phyloP scores from a whole-genome alignment of 345 rosid genomes.

The Geranium brycei region DNA sequence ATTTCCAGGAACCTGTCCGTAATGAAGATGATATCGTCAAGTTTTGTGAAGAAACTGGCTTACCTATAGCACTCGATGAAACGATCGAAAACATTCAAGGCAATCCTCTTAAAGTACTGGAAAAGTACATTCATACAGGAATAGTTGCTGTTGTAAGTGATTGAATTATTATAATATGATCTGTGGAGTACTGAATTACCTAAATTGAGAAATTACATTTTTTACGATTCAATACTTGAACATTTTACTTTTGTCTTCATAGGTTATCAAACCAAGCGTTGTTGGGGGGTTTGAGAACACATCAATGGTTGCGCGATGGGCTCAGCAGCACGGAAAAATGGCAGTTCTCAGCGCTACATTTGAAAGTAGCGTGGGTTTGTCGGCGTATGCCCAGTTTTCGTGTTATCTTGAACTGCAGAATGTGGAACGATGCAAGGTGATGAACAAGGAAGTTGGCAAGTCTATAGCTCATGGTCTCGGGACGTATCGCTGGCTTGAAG shows the following conservation, averaged over 20 bases:
- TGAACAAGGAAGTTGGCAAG: slow-evolving; percentile 24
- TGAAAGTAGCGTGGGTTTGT: slow-evolving; percentile 71
- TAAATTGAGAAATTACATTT: neutral
- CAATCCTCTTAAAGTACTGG: slow-evolving; percentile 45
- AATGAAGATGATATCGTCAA: slow-evolving; percentile 56
- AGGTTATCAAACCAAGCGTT: slow-evolving; percentile 88
- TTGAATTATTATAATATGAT: slow-evolving; percentile 5
- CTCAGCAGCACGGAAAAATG: slow-evolving; percentile 69
- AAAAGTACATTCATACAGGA: slow-evolving; percentile 55
- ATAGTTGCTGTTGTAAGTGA: slow-evolving; percentile 77
- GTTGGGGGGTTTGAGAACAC: slow-evolving; percentile 87
- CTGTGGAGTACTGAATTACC: neutral
- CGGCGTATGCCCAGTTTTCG: slow-evolving; percentile 58
- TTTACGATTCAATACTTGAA: neutral
- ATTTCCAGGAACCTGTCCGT: slow-evolving; percentile 77
- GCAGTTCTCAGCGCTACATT: slow-evolving; percentile 81
- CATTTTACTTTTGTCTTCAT: slow-evolving; percentile 5
- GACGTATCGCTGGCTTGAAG: slow-evolving; percentile 72
- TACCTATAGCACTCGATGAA: slow-evolving; percentile 92
- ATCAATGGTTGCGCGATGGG: slow-evolving; percentile 68
- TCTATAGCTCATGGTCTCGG: slow-evolving; percentile 85
- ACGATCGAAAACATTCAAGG: slow-evolving; percentile 44
- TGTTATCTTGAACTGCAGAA: slow-evolving; percentile 56
- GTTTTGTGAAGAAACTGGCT: slow-evolving; percentile 79
- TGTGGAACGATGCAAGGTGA: slow-evolving; percentile 25